Evolutionary conservation across 305 asterid species (phyloP), one percentile per base, ranked within the genome.

Genomic region (Nicotiana rustica): DNA sequence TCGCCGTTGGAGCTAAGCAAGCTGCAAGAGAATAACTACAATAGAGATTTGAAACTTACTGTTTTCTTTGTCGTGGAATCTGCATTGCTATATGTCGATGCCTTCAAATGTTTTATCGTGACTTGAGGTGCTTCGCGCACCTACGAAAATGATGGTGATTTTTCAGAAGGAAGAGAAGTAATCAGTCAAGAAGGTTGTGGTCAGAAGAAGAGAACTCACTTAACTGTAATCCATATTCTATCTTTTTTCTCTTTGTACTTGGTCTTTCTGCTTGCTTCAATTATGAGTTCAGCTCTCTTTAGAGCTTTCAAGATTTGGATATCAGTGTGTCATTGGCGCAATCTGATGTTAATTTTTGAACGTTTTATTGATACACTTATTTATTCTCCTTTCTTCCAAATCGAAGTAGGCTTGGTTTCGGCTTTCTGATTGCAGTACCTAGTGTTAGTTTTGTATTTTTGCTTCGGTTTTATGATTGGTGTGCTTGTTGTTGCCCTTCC

Each of bases 1-100:
- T 96, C 1, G 98, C 98, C 1, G 89, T 96, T 25, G 99, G 98
- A 17, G 98, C 99, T 33, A 92, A 90, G 85, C 95, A 91, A 86
- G 86, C 89, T 47, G 65, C 80, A 0, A 52, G 21, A 75, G 80
- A 52, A 52, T 75, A 52, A 75, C 62, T 75, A 52, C 41, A 52
- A 8, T 29, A 15, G 29, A 75, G 17, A 29, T 75, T 29, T 52
- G 80, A 75, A 52, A 25, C 79, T 21, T 14, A 3, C 14, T 19
- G 60, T 70, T 70, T 70, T 70, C 78, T 70, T 70, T 8, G 49
- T 41, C 55, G 10, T 33, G 35, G 35, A 33, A 33, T 33, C 35
- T 33, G 35, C 35, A 33, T 33, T 33, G 35, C 35, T 33, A 33
- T 33, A 33, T 8, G 49, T 41, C 55, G 18, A 67, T 17, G 49